Conservation (phyloP, 768 basidiomycete species). For the Amanita molliuscula region DNA sequence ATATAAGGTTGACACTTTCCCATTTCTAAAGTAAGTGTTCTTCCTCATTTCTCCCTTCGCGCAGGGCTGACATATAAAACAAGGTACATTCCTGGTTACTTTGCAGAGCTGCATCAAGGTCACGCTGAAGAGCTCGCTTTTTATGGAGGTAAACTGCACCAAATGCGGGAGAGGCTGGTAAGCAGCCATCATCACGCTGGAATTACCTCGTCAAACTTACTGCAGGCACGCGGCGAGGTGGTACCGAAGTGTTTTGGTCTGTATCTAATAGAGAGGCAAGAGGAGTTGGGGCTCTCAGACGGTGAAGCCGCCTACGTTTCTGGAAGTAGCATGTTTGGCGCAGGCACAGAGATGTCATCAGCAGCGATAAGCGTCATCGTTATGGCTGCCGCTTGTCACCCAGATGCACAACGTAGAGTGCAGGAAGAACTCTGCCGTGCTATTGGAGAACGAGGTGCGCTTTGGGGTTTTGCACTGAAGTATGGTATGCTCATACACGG, state of each 20-base stretch:
- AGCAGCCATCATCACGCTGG: constrained; percentile 3
- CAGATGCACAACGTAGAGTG: too few relatives aligned
- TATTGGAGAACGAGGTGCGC: too few relatives aligned
- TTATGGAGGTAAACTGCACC: constrained; percentile 40
- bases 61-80: background rate
- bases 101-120: constrained; percentile 39
- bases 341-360: too few relatives aligned
- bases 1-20: constrained; percentile 39
- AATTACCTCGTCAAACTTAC: background rate
- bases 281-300: constrained; percentile 40
- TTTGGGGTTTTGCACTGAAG: too few relatives aligned
- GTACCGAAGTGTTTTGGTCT: constrained; percentile 40
- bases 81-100: constrained; percentile 55
- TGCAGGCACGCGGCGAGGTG: constrained; percentile 23
- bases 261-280: constrained; percentile 49
- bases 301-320: constrained; percentile 54
- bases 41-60: background rate
- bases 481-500: too few relatives aligned
- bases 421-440: too few relatives aligned
- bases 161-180: constrained; percentile 37
- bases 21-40: constrained; percentile 24
- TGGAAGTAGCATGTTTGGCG: too few relatives aligned
- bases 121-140: too few relatives aligned
- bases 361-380: too few relatives aligned
- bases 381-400: too few relatives aligned